phyloP scores from a whole-genome alignment of 768 basidiomycete genomes.

The Dioszegia crocea region DNA sequence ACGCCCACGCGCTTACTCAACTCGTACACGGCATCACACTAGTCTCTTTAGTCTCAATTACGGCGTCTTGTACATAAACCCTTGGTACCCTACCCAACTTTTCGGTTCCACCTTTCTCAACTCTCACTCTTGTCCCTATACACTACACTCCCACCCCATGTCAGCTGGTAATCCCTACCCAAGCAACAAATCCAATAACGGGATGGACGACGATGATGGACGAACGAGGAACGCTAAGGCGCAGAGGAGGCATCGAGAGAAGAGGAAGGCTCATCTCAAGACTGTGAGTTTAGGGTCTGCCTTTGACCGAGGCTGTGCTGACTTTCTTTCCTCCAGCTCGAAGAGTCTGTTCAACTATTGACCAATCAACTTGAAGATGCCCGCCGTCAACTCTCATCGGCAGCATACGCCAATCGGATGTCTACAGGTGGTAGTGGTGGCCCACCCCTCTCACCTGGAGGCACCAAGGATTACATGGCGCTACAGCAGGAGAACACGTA shows the following conservation, averaged over 20 bases:
- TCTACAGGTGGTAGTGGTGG: background rate
- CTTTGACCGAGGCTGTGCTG: background rate
- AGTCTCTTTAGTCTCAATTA: background rate
- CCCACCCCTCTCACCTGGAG: conserved; percentile 13
- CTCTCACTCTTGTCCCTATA: background rate
- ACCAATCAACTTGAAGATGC: conserved; percentile 41
- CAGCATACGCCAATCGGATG: background rate
- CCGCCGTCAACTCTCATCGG: conserved; percentile 25
- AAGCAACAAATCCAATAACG: conserved; percentile 1
- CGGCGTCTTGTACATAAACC: background rate
- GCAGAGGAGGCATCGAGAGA: conserved; percentile 47
- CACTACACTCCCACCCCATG: background rate
- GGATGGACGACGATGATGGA: conserved; percentile 37
- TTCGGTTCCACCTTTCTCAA: background rate
- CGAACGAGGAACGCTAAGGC: conserved; percentile 47
- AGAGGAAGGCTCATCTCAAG: conserved; percentile 45
- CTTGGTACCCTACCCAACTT: background rate
- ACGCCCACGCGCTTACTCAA: background rate
- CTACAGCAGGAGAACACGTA: conserved; percentile 37
- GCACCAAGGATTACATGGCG: conserved; percentile 22
- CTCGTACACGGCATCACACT: background rate
- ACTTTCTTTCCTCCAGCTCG: conserved; percentile 31
- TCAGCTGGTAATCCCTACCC: background rate
- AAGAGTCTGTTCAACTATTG: conserved; percentile 39
- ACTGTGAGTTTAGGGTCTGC: conserved; percentile 27